Evolutionary conservation across 305 asterid genomes (phyloP).

Genomic region (Solanum hybrid): DNA sequence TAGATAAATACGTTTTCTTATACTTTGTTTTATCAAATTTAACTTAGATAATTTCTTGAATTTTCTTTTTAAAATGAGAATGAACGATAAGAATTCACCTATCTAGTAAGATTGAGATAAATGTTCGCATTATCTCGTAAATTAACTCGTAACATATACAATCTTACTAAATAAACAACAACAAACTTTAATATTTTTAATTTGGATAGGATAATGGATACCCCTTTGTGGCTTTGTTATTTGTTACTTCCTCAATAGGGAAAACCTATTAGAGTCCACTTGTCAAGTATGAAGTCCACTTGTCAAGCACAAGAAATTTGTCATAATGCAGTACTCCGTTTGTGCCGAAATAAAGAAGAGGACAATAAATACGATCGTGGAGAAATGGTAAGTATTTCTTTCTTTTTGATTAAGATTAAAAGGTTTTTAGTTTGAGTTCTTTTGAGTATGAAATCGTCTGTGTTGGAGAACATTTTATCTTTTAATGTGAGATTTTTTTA

Average conservation of each 20-base stretch:
- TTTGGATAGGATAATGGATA: background rate
- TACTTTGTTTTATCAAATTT: background rate
- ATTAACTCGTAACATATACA: background rate
- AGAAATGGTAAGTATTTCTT: accelerated
- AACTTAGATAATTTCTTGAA: background rate
- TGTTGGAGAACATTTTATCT: accelerated
- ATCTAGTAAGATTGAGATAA: background rate
- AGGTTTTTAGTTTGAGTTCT: accelerated
- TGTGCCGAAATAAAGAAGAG: background rate
- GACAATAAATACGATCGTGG: background rate
- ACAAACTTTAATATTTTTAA: background rate
- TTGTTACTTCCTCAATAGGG: background rate
- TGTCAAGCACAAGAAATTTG: background rate
- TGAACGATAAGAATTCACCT: background rate
- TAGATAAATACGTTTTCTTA: too few species aligned
- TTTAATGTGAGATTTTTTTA: background rate
- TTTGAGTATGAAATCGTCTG: accelerated
- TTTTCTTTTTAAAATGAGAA: too few species aligned
- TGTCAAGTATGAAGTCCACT: background rate
- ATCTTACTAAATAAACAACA: background rate
- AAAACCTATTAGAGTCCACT: background rate
- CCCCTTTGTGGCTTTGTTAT: background rate
- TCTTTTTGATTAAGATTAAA: background rate
- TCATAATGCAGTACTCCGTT: background rate
- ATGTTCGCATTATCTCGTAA: background rate